phyloP scores from a whole-genome alignment of 2,329 filamentous ascomycete species.

The Calonectria henricotiae region DNA sequence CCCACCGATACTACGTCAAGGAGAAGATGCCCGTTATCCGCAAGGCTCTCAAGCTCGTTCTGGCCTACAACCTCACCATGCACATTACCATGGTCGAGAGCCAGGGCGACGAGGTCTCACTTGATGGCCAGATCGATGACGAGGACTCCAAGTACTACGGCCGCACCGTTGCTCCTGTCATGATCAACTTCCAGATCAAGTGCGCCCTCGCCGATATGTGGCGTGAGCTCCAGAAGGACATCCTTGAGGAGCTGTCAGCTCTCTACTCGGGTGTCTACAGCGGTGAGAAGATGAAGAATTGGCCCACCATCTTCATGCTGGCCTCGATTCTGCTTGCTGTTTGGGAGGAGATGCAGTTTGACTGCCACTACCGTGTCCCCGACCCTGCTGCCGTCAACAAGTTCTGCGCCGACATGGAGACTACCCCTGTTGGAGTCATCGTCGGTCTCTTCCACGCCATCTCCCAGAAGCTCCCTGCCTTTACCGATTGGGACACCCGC shows the following conservation, averaged over 20 bases:
- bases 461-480: conserved; percentile 93
- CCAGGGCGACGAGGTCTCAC: conserved; percentile 82
- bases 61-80: conserved; percentile 95
- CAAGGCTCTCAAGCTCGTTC: conserved; percentile 93
- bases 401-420: conserved; percentile 98
- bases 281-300: conserved; percentile 97
- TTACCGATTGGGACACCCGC: conserved; percentile 93
- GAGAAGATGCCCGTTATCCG: conserved; percentile 91
- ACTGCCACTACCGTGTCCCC: conserved; percentile 95
- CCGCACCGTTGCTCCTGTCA: conserved; percentile 93
- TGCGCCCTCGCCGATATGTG: conserved; percentile 97
- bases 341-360: conserved; percentile 99
- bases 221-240: conserved; percentile 97
- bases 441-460: conserved; percentile 98
- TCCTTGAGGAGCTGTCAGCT: conserved; percentile 91
- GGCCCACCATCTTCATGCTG: conserved; percentile 98
- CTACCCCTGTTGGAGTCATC: conserved; percentile 94
- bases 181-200: conserved; percentile 99
- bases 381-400: conserved; percentile 89
- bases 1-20: conserved; percentile 92
- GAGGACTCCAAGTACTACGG: conserved; percentile 90
- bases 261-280: conserved; percentile 99
- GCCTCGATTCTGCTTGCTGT: conserved; percentile 93
- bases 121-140: conserved; percentile 89
- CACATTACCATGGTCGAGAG: conserved; percentile 97